A percentile compares a stretch with the other conserved stretches of the same genome.
phyloP scores from a whole-genome alignment of 2,329 filamentous ascomycete genomes.

The Fusarium brachygibbosum region DNA sequence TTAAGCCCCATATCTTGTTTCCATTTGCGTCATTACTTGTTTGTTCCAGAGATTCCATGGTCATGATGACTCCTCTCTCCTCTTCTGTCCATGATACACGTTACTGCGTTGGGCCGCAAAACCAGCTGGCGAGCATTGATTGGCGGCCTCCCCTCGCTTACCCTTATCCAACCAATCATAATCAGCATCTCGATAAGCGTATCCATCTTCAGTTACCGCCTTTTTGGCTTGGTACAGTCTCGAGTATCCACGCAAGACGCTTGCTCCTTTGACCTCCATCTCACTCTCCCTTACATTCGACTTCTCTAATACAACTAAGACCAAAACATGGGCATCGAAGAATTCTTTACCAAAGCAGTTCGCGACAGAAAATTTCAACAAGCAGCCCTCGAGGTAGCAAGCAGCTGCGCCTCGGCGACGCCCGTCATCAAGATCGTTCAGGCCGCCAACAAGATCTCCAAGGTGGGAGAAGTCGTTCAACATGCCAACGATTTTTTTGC shows the following conservation, averaged over 20 bases:
- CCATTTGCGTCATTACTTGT: constrained; percentile 11
- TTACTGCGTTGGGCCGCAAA: constrained; percentile 34
- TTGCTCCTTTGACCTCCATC: constrained; percentile 2
- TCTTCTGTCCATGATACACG: constrained; percentile 18
- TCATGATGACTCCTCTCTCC: constrained; percentile 14
- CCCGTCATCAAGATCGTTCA: constrained; percentile 46
- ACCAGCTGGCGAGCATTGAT: constrained; percentile 32
- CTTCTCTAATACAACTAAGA: constrained; percentile 3
- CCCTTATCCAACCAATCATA: constrained; percentile 3
- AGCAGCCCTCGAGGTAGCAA: constrained; percentile 33
- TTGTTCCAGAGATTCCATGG: background rate
- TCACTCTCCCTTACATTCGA: constrained; percentile 2
- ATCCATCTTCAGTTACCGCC: constrained; percentile 38
- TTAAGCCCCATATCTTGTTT: background rate
- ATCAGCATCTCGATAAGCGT: constrained; percentile 5
- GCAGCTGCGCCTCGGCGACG: constrained; percentile 29
- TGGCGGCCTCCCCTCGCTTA: background rate
- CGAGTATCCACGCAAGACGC: constrained; percentile 11
- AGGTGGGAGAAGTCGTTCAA: constrained; percentile 44
- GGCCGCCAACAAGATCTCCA: constrained; percentile 46
- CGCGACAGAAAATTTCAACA: constrained; percentile 32
- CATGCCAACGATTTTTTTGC: constrained; percentile 44
- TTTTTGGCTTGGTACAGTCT: constrained; percentile 21
- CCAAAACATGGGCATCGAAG: constrained; percentile 31
- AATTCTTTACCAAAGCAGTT: constrained; percentile 29